Evolutionary conservation across 129 eudicot genomes (phyloP).

Genomic region (Pseudognaphalium luteoalbum): DNA sequence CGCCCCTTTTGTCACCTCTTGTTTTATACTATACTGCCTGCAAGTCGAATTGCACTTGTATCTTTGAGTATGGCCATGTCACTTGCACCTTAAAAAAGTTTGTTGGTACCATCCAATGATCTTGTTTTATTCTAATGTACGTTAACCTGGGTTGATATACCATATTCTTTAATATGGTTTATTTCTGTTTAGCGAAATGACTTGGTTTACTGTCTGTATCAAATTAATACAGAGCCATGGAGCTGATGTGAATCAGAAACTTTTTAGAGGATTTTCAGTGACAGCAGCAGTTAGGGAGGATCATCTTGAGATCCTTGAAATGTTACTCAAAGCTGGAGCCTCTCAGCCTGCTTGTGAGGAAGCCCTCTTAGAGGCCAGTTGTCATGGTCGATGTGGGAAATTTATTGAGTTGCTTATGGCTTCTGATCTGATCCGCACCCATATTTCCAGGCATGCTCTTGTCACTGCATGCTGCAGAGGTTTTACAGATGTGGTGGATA

Average conservation of each 20-base stretch:
- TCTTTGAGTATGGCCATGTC: not conserved
- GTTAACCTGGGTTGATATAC: not conserved
- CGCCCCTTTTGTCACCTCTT: not conserved
- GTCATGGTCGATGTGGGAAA: slow-evolving; percentile 57
- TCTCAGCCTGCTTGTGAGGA: slow-evolving; percentile 90
- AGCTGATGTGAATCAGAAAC: slow-evolving; percentile 78
- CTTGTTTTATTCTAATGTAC: not conserved
- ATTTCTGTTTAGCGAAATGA: slow-evolving; percentile 12
- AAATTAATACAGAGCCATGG: slow-evolving; percentile 56
- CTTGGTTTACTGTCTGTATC: not conserved
- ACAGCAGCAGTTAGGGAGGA: slow-evolving; percentile 91
- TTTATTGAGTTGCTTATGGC: slow-evolving; percentile 66
- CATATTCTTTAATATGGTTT: not conserved
- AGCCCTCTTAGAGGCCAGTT: slow-evolving; percentile 81
- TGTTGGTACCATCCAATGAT: not conserved
- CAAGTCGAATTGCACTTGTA: not conserved
- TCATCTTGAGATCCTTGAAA: slow-evolving; percentile 69
- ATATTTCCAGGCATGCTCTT: slow-evolving; percentile 72
- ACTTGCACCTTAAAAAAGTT: not conserved
- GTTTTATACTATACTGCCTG: not conserved
- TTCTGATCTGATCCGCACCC: slow-evolving; percentile 80
- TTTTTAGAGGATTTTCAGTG: slow-evolving; percentile 69
- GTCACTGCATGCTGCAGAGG: slow-evolving; percentile 91
- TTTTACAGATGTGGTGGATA: slow-evolving; percentile 58
- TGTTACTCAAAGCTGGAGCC: slow-evolving; percentile 78